A percentile compares a stretch with the other conserved stretches of the same genome.
Evolutionary conservation across 1,284 basidiomycete species (phyloP).

Genomic region (Mrakiaceae sp.): DNA sequence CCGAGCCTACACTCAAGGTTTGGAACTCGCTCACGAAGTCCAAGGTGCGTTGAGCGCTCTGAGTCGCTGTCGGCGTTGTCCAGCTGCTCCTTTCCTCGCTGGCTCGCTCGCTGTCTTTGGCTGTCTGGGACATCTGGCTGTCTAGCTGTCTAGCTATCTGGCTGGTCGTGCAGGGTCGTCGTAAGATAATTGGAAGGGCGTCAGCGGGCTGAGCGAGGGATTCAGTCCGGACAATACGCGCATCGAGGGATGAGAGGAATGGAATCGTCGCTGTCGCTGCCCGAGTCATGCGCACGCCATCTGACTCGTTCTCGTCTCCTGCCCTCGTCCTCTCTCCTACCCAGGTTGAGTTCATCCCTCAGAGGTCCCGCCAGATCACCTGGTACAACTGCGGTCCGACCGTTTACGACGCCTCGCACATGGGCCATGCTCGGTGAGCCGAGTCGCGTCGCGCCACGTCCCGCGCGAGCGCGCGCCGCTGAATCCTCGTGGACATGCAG

Average conservation of each 20-base stretch:
- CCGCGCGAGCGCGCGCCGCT: neutral
- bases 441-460: neutral
- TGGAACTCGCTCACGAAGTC: constrained; percentile 90
- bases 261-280: neutral
- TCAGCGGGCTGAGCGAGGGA: too few species aligned
- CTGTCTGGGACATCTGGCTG: neutral
- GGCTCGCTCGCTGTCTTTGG: constrained; percentile 11
- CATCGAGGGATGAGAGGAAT: too few species aligned
- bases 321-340: constrained; percentile 12
- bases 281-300: neutral
- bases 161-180: too few species aligned
- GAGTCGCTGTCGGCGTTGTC: too few species aligned
- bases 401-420: constrained; percentile 95
- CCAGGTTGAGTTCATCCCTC: constrained; percentile 72
- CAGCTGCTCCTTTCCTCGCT: constrained; percentile 5
- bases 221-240: too few species aligned
- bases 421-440: constrained; percentile 90
- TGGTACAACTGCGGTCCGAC: constrained; percentile 99
- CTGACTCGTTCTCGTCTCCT: too few species aligned
- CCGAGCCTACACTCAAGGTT: constrained; percentile 52
- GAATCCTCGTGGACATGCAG: constrained; percentile 36
- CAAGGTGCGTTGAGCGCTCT: constrained; percentile 49
- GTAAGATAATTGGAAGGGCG: too few species aligned
- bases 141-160: too few species aligned
- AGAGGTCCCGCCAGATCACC: constrained; percentile 71